These are phyloP conservation scores for Aspergillus intermedius DNA, from an alignment of 2,329 filamentous ascomycete species.

Conservation along the genomic window DNA sequence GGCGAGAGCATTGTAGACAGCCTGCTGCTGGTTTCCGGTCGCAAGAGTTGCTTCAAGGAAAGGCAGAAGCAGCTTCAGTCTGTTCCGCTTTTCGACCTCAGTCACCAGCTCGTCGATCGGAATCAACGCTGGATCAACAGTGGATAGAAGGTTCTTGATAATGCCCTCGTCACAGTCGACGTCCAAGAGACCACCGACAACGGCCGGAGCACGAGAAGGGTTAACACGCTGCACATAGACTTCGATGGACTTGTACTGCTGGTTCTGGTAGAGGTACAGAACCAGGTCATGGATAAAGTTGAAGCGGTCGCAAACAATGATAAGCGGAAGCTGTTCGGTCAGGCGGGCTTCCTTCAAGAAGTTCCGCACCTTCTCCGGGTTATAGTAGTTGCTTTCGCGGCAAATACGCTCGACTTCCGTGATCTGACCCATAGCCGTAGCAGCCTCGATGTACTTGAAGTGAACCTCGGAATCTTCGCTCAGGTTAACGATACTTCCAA, in stretches of 20 bases:
- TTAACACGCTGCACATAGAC: constrained; percentile 97
- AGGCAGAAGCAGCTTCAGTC: constrained; percentile 87
- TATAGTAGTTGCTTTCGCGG: constrained; percentile 83
- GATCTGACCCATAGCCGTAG: constrained; percentile 86
- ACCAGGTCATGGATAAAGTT: constrained; percentile 97
- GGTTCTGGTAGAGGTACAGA: constrained; percentile 95
- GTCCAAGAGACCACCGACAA: constrained; percentile 87
- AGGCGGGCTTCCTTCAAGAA: constrained; percentile 95
- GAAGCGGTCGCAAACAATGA: constrained; percentile 98
- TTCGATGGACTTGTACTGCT: constrained; percentile 98
- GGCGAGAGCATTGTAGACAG: constrained; percentile 91
- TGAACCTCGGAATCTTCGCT: constrained; percentile 92
- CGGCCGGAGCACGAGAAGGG: constrained; percentile 79
- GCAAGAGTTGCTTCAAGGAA: constrained; percentile 92
- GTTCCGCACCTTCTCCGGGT: constrained; percentile 96
- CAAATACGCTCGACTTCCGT: constrained; percentile 97
- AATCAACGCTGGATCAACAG: constrained; percentile 75
- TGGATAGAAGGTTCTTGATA: constrained; percentile 84
- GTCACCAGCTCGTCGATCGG: constrained; percentile 90
- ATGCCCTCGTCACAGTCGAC: constrained; percentile 96
- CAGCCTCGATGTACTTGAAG: constrained; percentile 99
- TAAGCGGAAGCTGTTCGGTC: constrained; percentile 86
- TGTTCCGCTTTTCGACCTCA: constrained; percentile 93
- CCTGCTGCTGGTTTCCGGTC: constrained; percentile 88
- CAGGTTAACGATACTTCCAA: constrained; percentile 95